Base-by-base conservation (phyloP, 2,329 filamentous ascomycete genomes). In the Aspergillus pseudonomiae region DNA sequence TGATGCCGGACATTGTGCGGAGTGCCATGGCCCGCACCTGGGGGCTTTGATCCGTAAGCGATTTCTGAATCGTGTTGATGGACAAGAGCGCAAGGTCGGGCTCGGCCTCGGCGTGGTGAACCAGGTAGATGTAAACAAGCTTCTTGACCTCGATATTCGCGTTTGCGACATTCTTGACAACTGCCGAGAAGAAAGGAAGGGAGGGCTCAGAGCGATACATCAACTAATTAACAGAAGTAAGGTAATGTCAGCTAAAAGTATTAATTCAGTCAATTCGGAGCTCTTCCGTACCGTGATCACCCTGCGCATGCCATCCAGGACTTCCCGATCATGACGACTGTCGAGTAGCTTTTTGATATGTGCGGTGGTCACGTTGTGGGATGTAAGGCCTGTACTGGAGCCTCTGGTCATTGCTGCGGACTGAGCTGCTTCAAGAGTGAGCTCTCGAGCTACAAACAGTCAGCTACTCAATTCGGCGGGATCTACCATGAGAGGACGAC, bases 61-160 rank as follows among this genome's bases (percentile, higher is more conserved):
- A 97, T 80, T 97, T 98, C 76, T 99, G 95, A 71, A 99, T 98
- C 7, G 95, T 96, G 80, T 99, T 99, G 85, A 99, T 97, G 63
- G 94, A 97, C 52, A 99, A 86, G 43, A 99, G 86, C 24, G 95
- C 94, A 53, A 97, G 91, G 79, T 99, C 95, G 63, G 94, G 95
- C 74, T 98, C 95, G 67, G 93, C 89, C 77, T 98, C 95, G 77
- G 95, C 95, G 85, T 99, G 94, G 76, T 96, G 92, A 65, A 98
- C 90, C 66, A 99, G 89, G 80, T 97, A 99, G 76, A 97, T 96
- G 83, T 99, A 99, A 66, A 99, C 95, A 61, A 99, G 88, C 79
- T 98, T 98, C 81, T 97, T 96, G 79, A 98, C 94, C 74, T 96
- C 93, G 72, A 97, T 86, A 73, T 93, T 97, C 16, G 94, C 91